Base-by-base conservation (phyloP, 305 asterid genomes). In the Fraxinus floribunda region DNA sequence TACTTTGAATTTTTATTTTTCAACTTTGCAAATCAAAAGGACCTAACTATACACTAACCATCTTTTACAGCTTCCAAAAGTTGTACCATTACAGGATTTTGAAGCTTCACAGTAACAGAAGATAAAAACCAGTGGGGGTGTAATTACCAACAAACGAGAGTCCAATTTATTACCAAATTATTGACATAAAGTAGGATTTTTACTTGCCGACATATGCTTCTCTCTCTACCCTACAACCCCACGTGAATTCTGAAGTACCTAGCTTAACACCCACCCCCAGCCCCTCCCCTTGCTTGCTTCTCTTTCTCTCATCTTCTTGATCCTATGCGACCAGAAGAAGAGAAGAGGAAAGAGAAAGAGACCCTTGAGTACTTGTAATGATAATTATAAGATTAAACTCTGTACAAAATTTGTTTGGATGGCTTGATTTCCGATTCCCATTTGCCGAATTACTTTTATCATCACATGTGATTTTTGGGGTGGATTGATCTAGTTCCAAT, bases 401-500 rank as follows among this genome's bases (percentile, higher is more conserved):
- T 88, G 30, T 83, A 87, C 88, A 85, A 85, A 76, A 38, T 81
- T 80, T 29, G 24, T 29, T 75, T 4, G 66, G 68, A 32, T 7
- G 49, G 20, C 10, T 36, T 36, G 26, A n/a, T 20, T 78, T 36
- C 62, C 9, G 18, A 46, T 79, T 7, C 34, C 30, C 1, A 55
- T 55, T 16, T 2, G 71, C 20, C 24, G 16, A 78, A 30, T 46
- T 20, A 22, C 24, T 26, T 13, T 46, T 55, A n/a, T 55, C n/a
- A 55, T 55, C 22, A 55, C 24, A 55, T 55, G 8, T 13, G 64
- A 55, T 55, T 55, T 24, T 49, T 1, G 73, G 39, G 75, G 13
- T 41, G 66, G 57, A 71, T 78, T 70, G 44, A 49, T 68, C 18
- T 90, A 91, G 81, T 84, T 88, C 98, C 97, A 95, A 32, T 90